Evolutionary conservation across 768 basidiomycete species (phyloP).

Genomic region (Hydnum rufescens): DNA sequence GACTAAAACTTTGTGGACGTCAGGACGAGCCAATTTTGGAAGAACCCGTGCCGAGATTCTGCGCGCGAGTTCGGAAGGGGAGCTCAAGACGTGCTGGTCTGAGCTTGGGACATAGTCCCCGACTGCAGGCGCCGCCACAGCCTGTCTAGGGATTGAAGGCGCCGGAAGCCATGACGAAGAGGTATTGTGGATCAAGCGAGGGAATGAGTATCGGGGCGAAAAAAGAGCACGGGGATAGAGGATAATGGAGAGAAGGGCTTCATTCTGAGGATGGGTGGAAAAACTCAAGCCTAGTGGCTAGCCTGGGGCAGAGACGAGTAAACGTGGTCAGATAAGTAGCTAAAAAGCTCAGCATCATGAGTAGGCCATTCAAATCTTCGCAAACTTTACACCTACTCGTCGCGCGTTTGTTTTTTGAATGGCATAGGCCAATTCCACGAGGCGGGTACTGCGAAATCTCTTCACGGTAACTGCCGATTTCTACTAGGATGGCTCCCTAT

Average conservation of each 20-base stretch:
- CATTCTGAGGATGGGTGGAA: neutral
- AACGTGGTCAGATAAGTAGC: slow-evolving; percentile 1
- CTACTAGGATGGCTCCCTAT: too few relatives aligned
- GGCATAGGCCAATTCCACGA: too few relatives aligned
- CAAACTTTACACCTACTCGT: neutral
- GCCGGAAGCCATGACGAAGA: slow-evolving; percentile 20
- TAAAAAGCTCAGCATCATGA: neutral
- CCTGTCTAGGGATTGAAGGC: slow-evolving; percentile 35
- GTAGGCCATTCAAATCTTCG: neutral
- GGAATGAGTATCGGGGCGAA: neutral
- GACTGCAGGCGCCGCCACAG: slow-evolving; percentile 33
- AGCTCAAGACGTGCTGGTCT: slow-evolving; percentile 35
- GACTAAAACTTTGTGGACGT: slow-evolving; percentile 88
- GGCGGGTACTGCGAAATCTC: too few relatives aligned
- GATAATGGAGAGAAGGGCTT: neutral
- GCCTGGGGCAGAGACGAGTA: neutral
- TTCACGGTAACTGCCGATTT: too few relatives aligned
- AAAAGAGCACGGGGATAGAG: neutral
- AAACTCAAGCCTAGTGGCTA: neutral
- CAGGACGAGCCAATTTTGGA: slow-evolving; percentile 73
- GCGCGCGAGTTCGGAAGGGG: slow-evolving; percentile 86
- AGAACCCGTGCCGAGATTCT: slow-evolving; percentile 86
- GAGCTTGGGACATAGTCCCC: slow-evolving; percentile 9
- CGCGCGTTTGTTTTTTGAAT: neutral
- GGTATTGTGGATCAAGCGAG: slow-evolving; percentile 34